A percentile compares a stretch with the other conserved stretches of the same genome.
phyloP scores from a whole-genome alignment of 306 rosid genomes.

The Pueraria montana region DNA sequence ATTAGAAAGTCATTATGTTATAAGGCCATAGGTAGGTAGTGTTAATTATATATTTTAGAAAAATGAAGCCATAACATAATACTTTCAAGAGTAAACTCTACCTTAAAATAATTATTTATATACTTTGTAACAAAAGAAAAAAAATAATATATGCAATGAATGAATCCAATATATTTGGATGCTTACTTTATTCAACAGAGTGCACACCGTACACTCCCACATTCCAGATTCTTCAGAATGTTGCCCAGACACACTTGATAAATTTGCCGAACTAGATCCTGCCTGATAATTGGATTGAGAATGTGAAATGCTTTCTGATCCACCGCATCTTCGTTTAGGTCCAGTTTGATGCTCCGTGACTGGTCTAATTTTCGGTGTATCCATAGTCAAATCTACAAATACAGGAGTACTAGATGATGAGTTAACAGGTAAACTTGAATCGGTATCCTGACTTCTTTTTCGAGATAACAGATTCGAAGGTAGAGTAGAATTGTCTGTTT shows the following conservation, averaged over 20 bases:
- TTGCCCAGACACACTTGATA: slow-evolving; percentile 43
- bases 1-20: slow-evolving; percentile 45
- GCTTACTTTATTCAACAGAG: slow-evolving; percentile 85
- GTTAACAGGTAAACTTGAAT: slow-evolving; percentile 43
- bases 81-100: no score
- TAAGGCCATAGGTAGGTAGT: not conserved
- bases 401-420: slow-evolving; percentile 51
- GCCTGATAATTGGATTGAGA: slow-evolving; percentile 46
- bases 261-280: slow-evolving; percentile 54
- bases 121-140: slow-evolving; percentile 2
- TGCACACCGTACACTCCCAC: slow-evolving; percentile 90
- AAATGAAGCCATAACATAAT: not conserved
- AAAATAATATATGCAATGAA: not conserved
- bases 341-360: slow-evolving; percentile 43
- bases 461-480: slow-evolving; percentile 45
- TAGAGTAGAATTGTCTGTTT: slow-evolving; percentile 35
- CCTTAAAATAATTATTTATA: not conserved
- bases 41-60: slow-evolving; percentile 8
- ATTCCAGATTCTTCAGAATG: slow-evolving; percentile 57
- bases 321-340: slow-evolving; percentile 47
- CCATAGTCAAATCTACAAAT: slow-evolving; percentile 50
- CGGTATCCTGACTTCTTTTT: slow-evolving; percentile 64
- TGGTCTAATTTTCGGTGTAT: slow-evolving; percentile 47
- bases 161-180: slow-evolving; percentile 26
- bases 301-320: slow-evolving; percentile 44